Evolutionary conservation across 768 basidiomycete genomes (phyloP).

Genomic region (Pholiota microspora): DNA sequence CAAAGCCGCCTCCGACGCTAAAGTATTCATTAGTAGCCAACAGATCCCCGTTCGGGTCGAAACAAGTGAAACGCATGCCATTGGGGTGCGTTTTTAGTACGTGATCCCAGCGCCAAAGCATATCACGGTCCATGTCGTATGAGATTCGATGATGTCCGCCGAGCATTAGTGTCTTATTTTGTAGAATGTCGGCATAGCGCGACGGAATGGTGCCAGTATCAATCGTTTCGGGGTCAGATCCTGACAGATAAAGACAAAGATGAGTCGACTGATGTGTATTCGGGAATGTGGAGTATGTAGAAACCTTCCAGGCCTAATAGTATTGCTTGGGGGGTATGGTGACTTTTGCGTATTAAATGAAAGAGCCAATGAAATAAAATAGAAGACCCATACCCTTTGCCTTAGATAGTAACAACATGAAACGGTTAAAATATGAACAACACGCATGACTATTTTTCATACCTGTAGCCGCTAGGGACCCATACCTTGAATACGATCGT

Average conservation of each 20-base stretch:
- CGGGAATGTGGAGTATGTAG: conserved; percentile 9
- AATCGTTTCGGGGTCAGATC: conserved; percentile 91
- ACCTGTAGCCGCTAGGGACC: conserved; percentile 91
- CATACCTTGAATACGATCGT: conserved; percentile 54
- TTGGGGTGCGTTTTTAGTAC: conserved; percentile 90
- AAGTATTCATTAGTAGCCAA: conserved; percentile 96
- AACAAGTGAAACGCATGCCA: conserved; percentile 91
- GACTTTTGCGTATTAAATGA: conserved; percentile 41
- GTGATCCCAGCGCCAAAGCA: conserved; percentile 90
- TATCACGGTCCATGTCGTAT: conserved; percentile 88
- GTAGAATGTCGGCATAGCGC: conserved; percentile 68
- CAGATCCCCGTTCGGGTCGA: conserved; percentile 76
- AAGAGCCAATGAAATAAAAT: background rate
- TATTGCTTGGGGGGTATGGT: conserved; percentile 86
- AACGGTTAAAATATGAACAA: conserved; percentile 6
- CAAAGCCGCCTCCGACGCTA: conserved; percentile 92
- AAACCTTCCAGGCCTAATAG: conserved; percentile 76
- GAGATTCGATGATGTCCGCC: conserved; percentile 73
- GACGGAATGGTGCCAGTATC: conserved; percentile 82
- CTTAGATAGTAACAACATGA: conserved; percentile 29
- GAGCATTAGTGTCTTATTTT: conserved; percentile 64
- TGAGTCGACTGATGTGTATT: conserved; percentile 3
- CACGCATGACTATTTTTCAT: conserved; percentile 18
- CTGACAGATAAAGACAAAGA: conserved; percentile 25
- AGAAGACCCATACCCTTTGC: conserved; percentile 63